Percentiles rank a stretch among this genome's conserved stretches.
phyloP scores from a whole-genome alignment of 768 basidiomycete species.

The Boletus subcaerulescens region DNA sequence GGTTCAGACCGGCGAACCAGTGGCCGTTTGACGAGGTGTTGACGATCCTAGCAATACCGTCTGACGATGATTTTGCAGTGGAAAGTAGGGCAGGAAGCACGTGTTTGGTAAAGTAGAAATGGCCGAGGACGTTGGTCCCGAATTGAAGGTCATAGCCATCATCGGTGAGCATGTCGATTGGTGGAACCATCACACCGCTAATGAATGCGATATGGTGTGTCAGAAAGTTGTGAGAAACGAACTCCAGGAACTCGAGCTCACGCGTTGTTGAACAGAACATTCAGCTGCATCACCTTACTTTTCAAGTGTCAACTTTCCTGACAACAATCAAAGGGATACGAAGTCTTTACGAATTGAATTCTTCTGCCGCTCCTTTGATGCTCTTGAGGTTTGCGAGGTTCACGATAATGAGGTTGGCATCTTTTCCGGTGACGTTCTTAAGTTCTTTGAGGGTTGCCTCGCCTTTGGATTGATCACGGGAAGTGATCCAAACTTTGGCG shows the following conservation, averaged over 20 bases:
- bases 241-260: constrained; percentile 10
- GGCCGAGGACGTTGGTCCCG: constrained; percentile 38
- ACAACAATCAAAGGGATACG: no score
- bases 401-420: constrained; percentile 36
- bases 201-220: background rate
- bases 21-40: constrained; percentile 32
- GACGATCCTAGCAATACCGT: constrained; percentile 35
- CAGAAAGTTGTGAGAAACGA: background rate
- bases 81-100: constrained; percentile 34
- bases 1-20: constrained; percentile 31
- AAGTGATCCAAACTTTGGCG: constrained; percentile 30
- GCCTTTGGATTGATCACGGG: constrained; percentile 17
- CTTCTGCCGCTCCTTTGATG: constrained; percentile 39
- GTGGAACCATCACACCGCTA: constrained; percentile 33
- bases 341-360: constrained; percentile 33
- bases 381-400: constrained; percentile 40
- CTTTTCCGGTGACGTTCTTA: constrained; percentile 24
- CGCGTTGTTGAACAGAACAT: constrained; percentile 32
- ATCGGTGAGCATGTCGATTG: constrained; percentile 31
- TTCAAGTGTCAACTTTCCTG: background rate
- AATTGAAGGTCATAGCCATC: constrained; percentile 43
- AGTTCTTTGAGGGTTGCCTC: constrained; percentile 17
- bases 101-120: constrained; percentile 36
- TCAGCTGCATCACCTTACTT: constrained; percentile 21
- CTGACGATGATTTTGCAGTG: constrained; percentile 30